Conservation (phyloP, 2,329 filamentous ascomycete genomes). For the Aspergillus terreus region DNA sequence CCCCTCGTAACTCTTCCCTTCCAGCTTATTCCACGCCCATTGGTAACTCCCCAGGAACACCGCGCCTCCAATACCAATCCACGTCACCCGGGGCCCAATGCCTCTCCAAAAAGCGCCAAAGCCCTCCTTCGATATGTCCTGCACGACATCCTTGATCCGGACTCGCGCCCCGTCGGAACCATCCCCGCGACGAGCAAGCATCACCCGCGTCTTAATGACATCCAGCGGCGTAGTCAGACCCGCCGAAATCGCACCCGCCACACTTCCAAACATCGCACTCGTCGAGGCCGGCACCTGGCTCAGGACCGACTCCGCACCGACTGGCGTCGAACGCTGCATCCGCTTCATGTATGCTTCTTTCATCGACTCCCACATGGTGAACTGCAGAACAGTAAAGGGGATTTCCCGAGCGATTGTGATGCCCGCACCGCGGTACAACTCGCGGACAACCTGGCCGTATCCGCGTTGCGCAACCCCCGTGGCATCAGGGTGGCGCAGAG, state of each 20-base stretch:
- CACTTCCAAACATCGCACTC: constrained; percentile 78
- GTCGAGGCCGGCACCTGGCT: constrained; percentile 64
- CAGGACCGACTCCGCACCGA: constrained; percentile 21
- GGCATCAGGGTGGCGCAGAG: constrained; percentile 38
- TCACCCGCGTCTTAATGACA: constrained; percentile 94
- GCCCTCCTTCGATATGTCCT: constrained; percentile 57
- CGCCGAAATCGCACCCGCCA: constrained; percentile 80
- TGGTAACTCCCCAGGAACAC: constrained; percentile 95
- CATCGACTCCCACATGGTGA: constrained; percentile 92
- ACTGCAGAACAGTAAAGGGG: constrained; percentile 95
- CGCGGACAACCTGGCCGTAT: constrained; percentile 63
- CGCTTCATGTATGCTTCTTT: constrained; percentile 55
- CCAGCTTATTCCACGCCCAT: constrained; percentile 74
- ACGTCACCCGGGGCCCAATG: constrained; percentile 76
- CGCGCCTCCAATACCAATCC: constrained; percentile 92
- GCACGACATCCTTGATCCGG: constrained; percentile 52
- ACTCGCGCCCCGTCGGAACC: constrained; percentile 41
- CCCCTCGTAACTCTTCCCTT: constrained; percentile 32
- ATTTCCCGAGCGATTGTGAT: constrained; percentile 95
- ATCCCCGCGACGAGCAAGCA: constrained; percentile 72
- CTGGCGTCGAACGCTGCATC: constrained; percentile 13
- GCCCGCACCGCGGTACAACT: constrained; percentile 86
- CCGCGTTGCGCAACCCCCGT: constrained; percentile 37
- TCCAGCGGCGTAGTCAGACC: constrained; percentile 89
- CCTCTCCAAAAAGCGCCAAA: constrained; percentile 45